Evolutionary conservation across 106 monocot genomes (phyloP).

Genomic region (Apostasia shenzhenica): DNA sequence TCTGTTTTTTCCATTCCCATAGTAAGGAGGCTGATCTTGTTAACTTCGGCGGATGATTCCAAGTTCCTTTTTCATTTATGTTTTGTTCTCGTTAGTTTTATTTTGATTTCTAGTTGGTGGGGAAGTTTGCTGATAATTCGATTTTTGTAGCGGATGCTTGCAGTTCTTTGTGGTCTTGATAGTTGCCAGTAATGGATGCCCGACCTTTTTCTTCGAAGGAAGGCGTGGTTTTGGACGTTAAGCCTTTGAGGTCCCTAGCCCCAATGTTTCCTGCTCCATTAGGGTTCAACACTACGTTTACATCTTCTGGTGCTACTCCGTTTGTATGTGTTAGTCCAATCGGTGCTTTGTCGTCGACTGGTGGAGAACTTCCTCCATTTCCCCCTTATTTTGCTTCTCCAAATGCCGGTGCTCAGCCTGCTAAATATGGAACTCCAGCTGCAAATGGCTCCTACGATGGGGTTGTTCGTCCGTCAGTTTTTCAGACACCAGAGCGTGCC

Average conservation of each 20-base stretch:
- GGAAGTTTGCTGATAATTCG: too few species aligned
- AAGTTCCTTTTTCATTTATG: too few species aligned
- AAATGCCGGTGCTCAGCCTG: too few species aligned
- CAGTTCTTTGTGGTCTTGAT: too few species aligned
- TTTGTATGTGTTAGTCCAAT: slow-evolving; percentile 52
- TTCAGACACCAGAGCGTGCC: background rate
- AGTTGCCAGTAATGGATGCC: slow-evolving; percentile 1
- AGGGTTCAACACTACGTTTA: slow-evolving; percentile 28
- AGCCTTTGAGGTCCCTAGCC: slow-evolving; percentile 57
- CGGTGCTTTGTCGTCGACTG: slow-evolving; percentile 1
- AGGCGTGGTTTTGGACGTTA: slow-evolving; percentile 42
- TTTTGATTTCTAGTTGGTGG: too few species aligned
- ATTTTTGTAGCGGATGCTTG: too few species aligned
- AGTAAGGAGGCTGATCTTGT: too few species aligned
- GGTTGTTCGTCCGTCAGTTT: slow-evolving; percentile 4
- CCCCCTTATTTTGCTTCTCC: background rate
- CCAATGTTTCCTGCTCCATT: slow-evolving; percentile 74
- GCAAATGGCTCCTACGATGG: slow-evolving; percentile 27
- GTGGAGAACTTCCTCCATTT: background rate
- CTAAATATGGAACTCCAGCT: slow-evolving; percentile 2
- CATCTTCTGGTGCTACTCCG: slow-evolving; percentile 28
- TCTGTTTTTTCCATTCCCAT: too few species aligned
- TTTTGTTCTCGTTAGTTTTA: too few species aligned
- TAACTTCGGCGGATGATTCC: too few species aligned
- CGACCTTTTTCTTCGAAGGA: slow-evolving; percentile 1